phyloP scores from a whole-genome alignment of 2,329 filamentous ascomycete species.

The Aspergillus sp. region DNA sequence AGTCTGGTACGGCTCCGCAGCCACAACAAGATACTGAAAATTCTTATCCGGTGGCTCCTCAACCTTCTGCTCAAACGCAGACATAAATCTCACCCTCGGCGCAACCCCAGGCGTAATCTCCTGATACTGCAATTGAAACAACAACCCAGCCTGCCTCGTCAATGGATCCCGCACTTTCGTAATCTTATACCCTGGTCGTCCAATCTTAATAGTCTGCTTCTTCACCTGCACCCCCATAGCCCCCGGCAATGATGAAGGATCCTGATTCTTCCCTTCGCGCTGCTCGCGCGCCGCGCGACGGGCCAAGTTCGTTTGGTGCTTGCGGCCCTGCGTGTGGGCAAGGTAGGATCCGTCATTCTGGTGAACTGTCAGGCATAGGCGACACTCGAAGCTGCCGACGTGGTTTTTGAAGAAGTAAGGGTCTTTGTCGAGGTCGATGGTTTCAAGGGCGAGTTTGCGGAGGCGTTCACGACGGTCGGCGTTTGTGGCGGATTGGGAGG shows the following conservation, averaged over 20 bases:
- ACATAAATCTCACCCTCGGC: constrained; percentile 93
- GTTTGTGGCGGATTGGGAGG: constrained; percentile 87
- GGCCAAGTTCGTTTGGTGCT: constrained; percentile 97
- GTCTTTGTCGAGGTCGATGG: constrained; percentile 98
- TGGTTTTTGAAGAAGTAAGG: constrained; percentile 99
- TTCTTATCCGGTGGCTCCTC: constrained; percentile 87
- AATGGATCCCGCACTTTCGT: constrained; percentile 89
- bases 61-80: constrained; percentile 89
- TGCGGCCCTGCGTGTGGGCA: constrained; percentile 95
- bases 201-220: constrained; percentile 88
- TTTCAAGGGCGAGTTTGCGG: constrained; percentile 95
- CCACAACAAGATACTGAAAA: constrained; percentile 90
- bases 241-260: constrained; percentile 60
- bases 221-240: constrained; percentile 73
- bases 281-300: constrained; percentile 92
- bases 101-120: constrained; percentile 70
- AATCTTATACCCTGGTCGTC: constrained; percentile 93
- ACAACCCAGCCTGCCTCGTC: constrained; percentile 76
- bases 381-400: constrained; percentile 94
- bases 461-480: constrained; percentile 95
- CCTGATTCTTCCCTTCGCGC: constrained; percentile 67
- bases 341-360: constrained; percentile 99
- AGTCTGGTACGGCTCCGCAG: constrained; percentile 96
- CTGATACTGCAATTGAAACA: constrained; percentile 96
- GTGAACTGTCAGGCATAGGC: constrained; percentile 92